Conservation (phyloP, 1,284 basidiomycete genomes). For the Marasmius oreades region DNA sequence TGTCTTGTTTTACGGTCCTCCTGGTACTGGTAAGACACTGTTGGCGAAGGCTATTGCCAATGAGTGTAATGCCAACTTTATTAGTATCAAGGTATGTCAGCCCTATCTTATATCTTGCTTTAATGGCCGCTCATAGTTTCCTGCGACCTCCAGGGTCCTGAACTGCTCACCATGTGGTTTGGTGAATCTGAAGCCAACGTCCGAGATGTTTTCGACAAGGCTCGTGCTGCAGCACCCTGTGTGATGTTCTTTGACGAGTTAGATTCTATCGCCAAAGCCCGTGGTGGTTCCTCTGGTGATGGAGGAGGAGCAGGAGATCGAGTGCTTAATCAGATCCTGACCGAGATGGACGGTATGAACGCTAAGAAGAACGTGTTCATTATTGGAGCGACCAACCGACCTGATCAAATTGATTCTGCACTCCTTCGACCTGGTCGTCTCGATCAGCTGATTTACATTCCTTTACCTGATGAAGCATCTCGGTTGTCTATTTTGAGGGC, state of each 20-base stretch:
- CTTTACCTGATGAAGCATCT: slow-evolving; percentile 89
- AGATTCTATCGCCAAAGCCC: slow-evolving; percentile 97
- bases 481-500: slow-evolving; percentile 92
- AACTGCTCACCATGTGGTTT: slow-evolving; percentile 99
- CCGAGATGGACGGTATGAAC: slow-evolving; percentile 99
- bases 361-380: slow-evolving; percentile 99
- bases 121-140: slow-evolving; percentile 15
- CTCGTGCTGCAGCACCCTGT: slow-evolving; percentile 96
- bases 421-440: slow-evolving; percentile 98
- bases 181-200: slow-evolving; percentile 99
- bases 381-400: slow-evolving; percentile 97
- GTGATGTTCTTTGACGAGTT: slow-evolving; percentile 99
- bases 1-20: slow-evolving; percentile 96
- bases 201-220: slow-evolving; percentile 99
- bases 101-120: slow-evolving; percentile 13
- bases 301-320: slow-evolving; percentile 96
- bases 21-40: slow-evolving; percentile 95
- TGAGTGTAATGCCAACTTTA: slow-evolving; percentile 99
- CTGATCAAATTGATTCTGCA: slow-evolving; percentile 98
- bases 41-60: slow-evolving; percentile 98
- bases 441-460: slow-evolving; percentile 93
- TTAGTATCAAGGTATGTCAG: slow-evolving; percentile 78
- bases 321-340: slow-evolving; percentile 95
- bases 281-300: slow-evolving; percentile 84
- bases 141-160: slow-evolving; percentile 68